These are phyloP conservation scores for Aspergillus intermedius DNA, from an alignment of 2,329 filamentous ascomycete species.

Conservation along the genomic window DNA sequence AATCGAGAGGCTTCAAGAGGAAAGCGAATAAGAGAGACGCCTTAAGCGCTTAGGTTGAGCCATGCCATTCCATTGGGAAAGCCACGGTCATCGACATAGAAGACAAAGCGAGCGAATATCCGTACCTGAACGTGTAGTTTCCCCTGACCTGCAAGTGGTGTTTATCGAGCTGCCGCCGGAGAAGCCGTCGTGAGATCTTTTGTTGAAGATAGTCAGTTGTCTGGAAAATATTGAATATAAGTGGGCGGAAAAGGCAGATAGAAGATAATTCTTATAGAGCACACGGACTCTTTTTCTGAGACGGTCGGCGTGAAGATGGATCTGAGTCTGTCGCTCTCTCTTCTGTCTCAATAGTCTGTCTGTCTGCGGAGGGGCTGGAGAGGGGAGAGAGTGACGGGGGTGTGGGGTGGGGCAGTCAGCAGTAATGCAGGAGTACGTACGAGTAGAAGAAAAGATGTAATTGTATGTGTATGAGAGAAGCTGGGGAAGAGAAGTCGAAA, in stretches of 20 bases:
- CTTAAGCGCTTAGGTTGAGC: too few relatives aligned
- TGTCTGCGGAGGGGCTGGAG: constrained; percentile 14
- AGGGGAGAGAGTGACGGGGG: constrained; percentile 5
- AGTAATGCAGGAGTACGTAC: neutral
- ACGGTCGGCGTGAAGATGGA: too few relatives aligned
- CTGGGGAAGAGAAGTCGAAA: neutral
- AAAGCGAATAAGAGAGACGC: too few relatives aligned
- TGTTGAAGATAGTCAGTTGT: neutral
- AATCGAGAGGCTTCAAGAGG: too few relatives aligned
- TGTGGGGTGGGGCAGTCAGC: neutral
- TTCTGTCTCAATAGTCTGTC: neutral
- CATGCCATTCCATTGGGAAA: neutral
- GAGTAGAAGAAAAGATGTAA: neutral
- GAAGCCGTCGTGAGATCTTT: neutral
- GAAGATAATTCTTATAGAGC: too few relatives aligned
- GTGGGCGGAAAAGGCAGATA: too few relatives aligned
- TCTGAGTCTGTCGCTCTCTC: too few relatives aligned
- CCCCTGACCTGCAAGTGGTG: neutral
- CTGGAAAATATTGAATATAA: too few relatives aligned
- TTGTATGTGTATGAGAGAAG: neutral
- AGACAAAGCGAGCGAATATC: neutral
- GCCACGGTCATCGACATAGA: neutral
- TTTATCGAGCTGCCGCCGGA: neutral
- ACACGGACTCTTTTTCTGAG: too few relatives aligned
- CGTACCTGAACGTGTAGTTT: neutral